phyloP scores from a whole-genome alignment of 176 grass and related monocot species.

The Lolium multiflorum region DNA sequence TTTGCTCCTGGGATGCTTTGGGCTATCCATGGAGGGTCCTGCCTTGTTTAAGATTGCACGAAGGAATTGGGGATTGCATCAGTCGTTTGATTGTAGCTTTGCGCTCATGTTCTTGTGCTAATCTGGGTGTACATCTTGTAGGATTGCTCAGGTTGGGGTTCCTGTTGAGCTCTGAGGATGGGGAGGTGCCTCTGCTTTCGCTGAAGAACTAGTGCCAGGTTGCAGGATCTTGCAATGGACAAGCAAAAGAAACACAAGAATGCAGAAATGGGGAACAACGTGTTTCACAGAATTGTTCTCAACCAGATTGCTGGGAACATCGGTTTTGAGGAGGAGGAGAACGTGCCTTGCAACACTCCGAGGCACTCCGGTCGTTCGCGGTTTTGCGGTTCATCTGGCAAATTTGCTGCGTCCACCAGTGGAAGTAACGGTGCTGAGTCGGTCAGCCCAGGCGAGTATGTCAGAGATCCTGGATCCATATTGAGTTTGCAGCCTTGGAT shows the following conservation, averaged over 20 bases:
- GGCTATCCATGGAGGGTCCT: neutral
- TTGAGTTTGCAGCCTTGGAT: constrained; percentile 98
- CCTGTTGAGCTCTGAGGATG: constrained; percentile 35
- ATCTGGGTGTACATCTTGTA: constrained; percentile 7
- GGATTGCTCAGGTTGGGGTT: constrained; percentile 29
- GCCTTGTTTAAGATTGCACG: constrained; percentile 3
- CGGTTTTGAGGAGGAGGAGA: constrained; percentile 55
- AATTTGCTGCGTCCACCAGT: constrained; percentile 39
- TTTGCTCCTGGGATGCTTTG: neutral
- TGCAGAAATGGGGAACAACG: constrained; percentile 25
- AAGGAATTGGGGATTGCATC: neutral
- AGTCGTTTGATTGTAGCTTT: neutral
- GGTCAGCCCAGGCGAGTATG: constrained; percentile 56
- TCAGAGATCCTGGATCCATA: constrained; percentile 75
- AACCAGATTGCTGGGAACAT: constrained; percentile 45
- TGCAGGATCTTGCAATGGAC: constrained; percentile 59
- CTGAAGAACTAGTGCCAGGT: constrained; percentile 38
- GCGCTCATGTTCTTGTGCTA: constrained; percentile 22
- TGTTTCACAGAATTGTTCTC: constrained; percentile 58
- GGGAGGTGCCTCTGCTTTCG: neutral
- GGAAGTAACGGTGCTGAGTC: constrained; percentile 19
- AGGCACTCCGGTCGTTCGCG: constrained; percentile 41
- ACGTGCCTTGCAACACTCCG: constrained; percentile 62
- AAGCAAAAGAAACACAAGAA: constrained; percentile 51
- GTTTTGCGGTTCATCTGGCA: constrained; percentile 16